These are phyloP conservation scores for Neckera pumila DNA, from an alignment of 225 moss, liverwort and hornwort species.

Conservation along the genomic window DNA sequence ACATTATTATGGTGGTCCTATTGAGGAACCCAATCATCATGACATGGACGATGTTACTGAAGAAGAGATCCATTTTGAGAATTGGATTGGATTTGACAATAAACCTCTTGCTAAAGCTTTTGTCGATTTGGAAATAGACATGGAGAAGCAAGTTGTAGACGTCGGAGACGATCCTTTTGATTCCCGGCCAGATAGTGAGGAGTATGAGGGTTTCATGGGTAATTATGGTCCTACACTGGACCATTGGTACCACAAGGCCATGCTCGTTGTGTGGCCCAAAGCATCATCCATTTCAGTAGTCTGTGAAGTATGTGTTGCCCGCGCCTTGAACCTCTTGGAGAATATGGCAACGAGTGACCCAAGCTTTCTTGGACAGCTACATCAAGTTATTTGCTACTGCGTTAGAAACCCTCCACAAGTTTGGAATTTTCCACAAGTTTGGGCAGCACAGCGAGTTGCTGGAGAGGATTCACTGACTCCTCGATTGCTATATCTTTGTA, in stretches of 20 bases:
- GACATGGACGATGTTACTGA: neutral
- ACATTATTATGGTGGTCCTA: neutral
- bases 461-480: neutral
- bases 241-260: neutral
- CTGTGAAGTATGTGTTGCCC: neutral
- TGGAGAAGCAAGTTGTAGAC: neutral
- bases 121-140: neutral
- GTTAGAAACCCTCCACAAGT: neutral
- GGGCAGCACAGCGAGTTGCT: neutral
- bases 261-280: slow-evolving; percentile 9
- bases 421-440: neutral
- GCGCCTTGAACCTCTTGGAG: neutral
- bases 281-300: neutral
- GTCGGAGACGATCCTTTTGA: neutral
- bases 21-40: neutral
- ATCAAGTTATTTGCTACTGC: neutral
- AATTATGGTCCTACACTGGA: neutral
- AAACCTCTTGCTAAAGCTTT: neutral
- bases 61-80: neutral
- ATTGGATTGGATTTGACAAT: neutral
- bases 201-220: neutral
- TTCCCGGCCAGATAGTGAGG: neutral
- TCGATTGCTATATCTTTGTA: neutral
- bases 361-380: neutral
- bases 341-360: neutral